These are phyloP conservation scores for Trametes polyzona DNA, from an alignment of 1,284 basidiomycete species.

Conservation along the genomic window DNA sequence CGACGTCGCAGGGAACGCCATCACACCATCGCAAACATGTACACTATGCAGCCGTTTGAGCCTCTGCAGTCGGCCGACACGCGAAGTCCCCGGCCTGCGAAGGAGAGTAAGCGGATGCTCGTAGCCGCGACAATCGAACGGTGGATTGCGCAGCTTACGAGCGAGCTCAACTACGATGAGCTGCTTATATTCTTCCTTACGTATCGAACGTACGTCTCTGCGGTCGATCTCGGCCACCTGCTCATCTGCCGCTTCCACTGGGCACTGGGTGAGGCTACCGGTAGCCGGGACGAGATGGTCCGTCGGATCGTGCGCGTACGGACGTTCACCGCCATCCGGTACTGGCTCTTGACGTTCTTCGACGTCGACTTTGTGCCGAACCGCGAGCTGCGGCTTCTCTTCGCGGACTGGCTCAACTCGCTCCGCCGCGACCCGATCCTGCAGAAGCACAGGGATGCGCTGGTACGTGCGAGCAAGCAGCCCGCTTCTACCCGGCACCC, in stretches of 20 bases:
- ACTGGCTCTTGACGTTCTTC: conserved; percentile 89
- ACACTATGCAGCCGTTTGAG: conserved; percentile 37
- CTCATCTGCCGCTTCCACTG: conserved; percentile 86
- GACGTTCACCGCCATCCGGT: conserved; percentile 85
- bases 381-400: conserved; percentile 67
- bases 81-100: background rate
- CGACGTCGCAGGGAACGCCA: conserved; percentile 16
- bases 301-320: conserved; percentile 80
- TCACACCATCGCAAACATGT: conserved; percentile 9
- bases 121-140: conserved; percentile 88
- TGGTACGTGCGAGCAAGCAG: conserved; percentile 54
- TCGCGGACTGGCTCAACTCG: conserved; percentile 82
- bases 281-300: conserved; percentile 62
- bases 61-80: conserved; percentile 35
- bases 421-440: conserved; percentile 70
- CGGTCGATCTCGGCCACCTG: conserved; percentile 76
- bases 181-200: conserved; percentile 87
- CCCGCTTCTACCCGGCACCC: background rate
- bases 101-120: conserved; percentile 53
- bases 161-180: conserved; percentile 81
- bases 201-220: conserved; percentile 80
- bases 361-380: conserved; percentile 85
- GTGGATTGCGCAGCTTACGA: conserved; percentile 88
- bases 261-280: conserved; percentile 66
- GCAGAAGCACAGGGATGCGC: conserved; percentile 64